Percentiles rank a stretch among this genome's conserved stretches.
phyloP scores from a whole-genome alignment of 352 stramenopile genomes.

The Globisporangium cystogenes region DNA sequence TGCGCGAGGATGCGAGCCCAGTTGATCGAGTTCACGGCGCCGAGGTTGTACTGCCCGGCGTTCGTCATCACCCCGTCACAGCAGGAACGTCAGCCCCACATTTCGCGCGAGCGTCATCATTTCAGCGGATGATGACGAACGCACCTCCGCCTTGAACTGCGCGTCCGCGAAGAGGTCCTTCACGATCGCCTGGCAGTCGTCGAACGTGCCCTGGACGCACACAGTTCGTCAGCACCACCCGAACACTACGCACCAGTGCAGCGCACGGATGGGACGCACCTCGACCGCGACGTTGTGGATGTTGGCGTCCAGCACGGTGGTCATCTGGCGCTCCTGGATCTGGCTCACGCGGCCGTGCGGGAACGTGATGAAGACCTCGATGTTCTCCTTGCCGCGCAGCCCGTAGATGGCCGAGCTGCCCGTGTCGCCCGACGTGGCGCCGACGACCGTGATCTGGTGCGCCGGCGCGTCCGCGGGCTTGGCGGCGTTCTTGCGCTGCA shows the following conservation, averaged over 20 bases:
- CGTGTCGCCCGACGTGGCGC: constrained; percentile 97
- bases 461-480: constrained; percentile 33
- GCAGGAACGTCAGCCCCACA: background rate
- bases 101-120: too few relatives aligned
- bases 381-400: constrained; percentile 94
- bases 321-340: constrained; percentile 99
- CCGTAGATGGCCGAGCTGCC: constrained; percentile 97
- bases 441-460: constrained; percentile 95
- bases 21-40: constrained; percentile 99
- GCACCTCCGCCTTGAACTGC: constrained; percentile 87
- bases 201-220: constrained; percentile 90
- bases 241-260: too few relatives aligned
- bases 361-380: constrained; percentile 99
- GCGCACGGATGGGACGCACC: constrained; percentile 5
- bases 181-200: constrained; percentile 99
- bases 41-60: constrained; percentile 77
- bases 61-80: background rate
- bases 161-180: constrained; percentile 97
- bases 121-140: constrained; percentile 15
- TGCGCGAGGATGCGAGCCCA: constrained; percentile 98
- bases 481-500: constrained; percentile 85
- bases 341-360: constrained; percentile 93
- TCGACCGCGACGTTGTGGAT: constrained; percentile 96
- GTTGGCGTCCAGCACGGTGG: constrained; percentile 96
- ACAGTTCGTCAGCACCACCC: background rate